phyloP scores from a whole-genome alignment of 495 filamentous ascomycete genomes.

The Sphaerosporella brunnea region DNA sequence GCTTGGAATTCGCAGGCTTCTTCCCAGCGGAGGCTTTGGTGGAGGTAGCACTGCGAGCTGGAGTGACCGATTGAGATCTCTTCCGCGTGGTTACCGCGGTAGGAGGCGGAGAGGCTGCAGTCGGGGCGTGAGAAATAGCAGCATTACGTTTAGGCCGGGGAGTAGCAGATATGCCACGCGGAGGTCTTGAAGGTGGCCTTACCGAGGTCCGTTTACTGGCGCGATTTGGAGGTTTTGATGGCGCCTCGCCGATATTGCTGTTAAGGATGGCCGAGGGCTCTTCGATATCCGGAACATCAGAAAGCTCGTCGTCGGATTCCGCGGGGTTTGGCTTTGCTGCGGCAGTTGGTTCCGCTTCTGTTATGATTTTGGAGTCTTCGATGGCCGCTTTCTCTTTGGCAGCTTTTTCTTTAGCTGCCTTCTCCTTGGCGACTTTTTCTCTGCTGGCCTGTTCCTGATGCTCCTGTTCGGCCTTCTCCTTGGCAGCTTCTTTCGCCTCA shows the following conservation, averaged over 20 bases:
- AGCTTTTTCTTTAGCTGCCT: conserved; percentile 14
- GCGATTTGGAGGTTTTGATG: background rate
- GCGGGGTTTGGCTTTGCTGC: conserved; percentile 22
- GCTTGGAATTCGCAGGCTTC: background rate
- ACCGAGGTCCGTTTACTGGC: background rate
- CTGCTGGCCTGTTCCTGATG: conserved; percentile 10
- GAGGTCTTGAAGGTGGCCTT: background rate
- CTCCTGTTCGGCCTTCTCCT: conserved; percentile 22
- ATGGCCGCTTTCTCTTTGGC: conserved; percentile 28
- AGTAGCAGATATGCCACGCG: background rate
- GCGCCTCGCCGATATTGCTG: background rate
- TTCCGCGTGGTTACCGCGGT: conserved; percentile 5
- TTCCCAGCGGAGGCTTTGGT: conserved; percentile 14
- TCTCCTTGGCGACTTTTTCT: conserved; percentile 16
- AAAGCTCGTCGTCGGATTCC: conserved; percentile 27
- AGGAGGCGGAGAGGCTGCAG: conserved; percentile 7
- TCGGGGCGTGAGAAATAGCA: too few relatives aligned
- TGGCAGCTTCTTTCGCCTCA: conserved; percentile 15
- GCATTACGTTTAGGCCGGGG: conserved; percentile 18
- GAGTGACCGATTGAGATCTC: conserved; percentile 11
- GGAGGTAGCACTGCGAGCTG: too few relatives aligned
- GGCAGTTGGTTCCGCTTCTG: conserved; percentile 32
- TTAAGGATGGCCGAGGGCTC: background rate
- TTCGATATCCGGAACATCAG: conserved; percentile 5
- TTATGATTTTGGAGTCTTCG: conserved; percentile 32